These are phyloP conservation scores for Tetragonia tetragonoides DNA, from an alignment of 148 eudicot species.

Conservation along the genomic window DNA sequence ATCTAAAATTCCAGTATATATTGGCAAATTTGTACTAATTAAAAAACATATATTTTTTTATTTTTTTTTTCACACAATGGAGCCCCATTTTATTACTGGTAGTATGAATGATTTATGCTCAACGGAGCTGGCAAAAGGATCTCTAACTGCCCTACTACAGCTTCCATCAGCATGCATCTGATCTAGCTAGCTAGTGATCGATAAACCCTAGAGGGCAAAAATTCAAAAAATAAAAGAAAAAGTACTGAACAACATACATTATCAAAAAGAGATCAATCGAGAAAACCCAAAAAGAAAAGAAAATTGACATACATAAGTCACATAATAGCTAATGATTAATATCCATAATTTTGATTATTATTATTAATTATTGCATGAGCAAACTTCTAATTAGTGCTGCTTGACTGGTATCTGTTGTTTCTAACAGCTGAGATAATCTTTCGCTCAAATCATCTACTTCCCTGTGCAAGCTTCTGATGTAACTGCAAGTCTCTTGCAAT, in stretches of 20 bases:
- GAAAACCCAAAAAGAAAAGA: not conserved
- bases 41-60: not conserved
- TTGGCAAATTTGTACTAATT: no score
- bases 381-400: conserved; percentile 37
- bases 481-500: conserved; percentile 39
- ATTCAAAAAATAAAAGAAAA: not conserved
- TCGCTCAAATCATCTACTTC: conserved; percentile 45
- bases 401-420: conserved; percentile 33
- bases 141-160: conserved; percentile 25
- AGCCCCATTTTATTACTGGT: conserved; percentile 6
- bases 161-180: conserved; percentile 14
- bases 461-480: conserved; percentile 44
- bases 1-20: no score
- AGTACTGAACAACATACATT: not conserved
- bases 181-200: conserved; percentile 21
- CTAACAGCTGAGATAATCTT: conserved; percentile 36
- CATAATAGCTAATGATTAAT: not conserved
- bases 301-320: not conserved
- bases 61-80: conserved; percentile 3
- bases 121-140: conserved; percentile 11
- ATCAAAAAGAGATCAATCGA: not conserved
- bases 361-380: conserved; percentile 26
- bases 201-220: conserved; percentile 20
- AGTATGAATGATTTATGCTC: not conserved
- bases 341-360: not conserved